phyloP scores from a whole-genome alignment of 345 rosid species.

The Sisymbrium irio region DNA sequence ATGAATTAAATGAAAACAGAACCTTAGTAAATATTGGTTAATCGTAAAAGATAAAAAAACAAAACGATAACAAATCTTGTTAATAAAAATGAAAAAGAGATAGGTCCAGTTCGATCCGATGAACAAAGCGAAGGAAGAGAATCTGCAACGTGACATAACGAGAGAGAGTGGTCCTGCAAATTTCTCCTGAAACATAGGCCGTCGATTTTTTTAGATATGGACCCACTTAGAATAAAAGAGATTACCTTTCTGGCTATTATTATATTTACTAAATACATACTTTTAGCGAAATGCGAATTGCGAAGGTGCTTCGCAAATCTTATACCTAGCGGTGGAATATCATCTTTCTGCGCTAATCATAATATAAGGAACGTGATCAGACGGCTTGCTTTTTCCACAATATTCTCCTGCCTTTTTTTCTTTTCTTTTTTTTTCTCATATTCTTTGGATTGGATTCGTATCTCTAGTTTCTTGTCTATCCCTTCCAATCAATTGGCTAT shows the following conservation, averaged over 20 bases:
- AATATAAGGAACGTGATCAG: slow-evolving; percentile 34
- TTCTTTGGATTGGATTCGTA: slow-evolving; percentile 36
- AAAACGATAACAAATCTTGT: neutral
- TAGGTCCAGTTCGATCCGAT: neutral
- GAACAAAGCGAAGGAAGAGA: slow-evolving; percentile 9
- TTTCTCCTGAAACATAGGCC: slow-evolving; percentile 38
- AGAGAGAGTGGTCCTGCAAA: slow-evolving; percentile 20
- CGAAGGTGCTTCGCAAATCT: slow-evolving; percentile 31
- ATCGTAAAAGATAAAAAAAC: neutral
- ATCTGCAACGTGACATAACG: slow-evolving; percentile 24
- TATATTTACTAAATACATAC: neutral
- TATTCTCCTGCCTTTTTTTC: slow-evolving; percentile 7
- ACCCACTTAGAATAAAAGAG: slow-evolving; percentile 10
- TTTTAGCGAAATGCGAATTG: neutral
- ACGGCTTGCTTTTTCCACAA: slow-evolving; percentile 33
- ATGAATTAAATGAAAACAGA: neutral
- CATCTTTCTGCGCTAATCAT: slow-evolving; percentile 42
- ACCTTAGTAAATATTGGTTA: neutral
- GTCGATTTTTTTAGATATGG: slow-evolving; percentile 22
- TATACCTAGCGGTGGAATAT: slow-evolving; percentile 27
- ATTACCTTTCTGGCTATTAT: slow-evolving; percentile 15
- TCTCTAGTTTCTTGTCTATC: slow-evolving; percentile 21
- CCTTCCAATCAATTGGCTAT: neutral
- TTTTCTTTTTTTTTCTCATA: neutral
- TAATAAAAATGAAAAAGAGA: neutral